These are phyloP conservation scores for Suillus fuscotomentosus DNA, from an alignment of 768 basidiomycete species.

Conservation along the genomic window DNA sequence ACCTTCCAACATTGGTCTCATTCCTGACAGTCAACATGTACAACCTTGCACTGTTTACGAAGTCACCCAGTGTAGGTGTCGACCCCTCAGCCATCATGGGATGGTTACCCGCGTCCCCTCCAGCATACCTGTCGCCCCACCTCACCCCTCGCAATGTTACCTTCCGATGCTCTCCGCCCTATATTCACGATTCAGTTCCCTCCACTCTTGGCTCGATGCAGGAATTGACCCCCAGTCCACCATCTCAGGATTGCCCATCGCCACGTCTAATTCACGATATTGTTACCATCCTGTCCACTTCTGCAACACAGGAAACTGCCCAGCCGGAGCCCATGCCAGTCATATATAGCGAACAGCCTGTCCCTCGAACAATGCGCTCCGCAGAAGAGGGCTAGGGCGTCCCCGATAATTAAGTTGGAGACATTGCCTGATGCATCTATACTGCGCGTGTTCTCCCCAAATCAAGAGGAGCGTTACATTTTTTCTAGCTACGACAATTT, in stretches of 20 bases:
- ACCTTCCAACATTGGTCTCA: constrained; percentile 20
- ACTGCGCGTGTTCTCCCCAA: not conserved
- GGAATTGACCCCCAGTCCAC: constrained; percentile 1
- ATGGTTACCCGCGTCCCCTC: constrained; percentile 3
- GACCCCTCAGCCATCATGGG: constrained; percentile 40
- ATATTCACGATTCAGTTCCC: not conserved
- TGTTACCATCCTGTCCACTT: constrained; percentile 26
- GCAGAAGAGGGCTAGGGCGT: not conserved
- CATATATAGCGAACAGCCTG: not conserved
- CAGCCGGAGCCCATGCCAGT: not conserved
- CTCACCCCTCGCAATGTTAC: constrained; percentile 1
- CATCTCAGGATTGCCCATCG: constrained; percentile 19
- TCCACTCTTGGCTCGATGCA: not conserved
- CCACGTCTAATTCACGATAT: constrained; percentile 30
- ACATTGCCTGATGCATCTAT: not conserved
- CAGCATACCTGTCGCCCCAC: not conserved
- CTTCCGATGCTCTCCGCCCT: not conserved
- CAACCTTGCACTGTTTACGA: constrained; percentile 17
- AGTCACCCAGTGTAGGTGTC: constrained; percentile 26
- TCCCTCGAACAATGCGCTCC: not conserved
- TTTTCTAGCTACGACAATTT: not conserved
- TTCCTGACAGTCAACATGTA: constrained; percentile 38
- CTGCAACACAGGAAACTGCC: constrained; percentile 10
- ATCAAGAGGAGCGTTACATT: not conserved
- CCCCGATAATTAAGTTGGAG: not conserved